A percentile compares a stretch with the other conserved stretches of the same genome.
phyloP scores from a whole-genome alignment of 805 yeast species.

The Ascoidea asiatica region DNA sequence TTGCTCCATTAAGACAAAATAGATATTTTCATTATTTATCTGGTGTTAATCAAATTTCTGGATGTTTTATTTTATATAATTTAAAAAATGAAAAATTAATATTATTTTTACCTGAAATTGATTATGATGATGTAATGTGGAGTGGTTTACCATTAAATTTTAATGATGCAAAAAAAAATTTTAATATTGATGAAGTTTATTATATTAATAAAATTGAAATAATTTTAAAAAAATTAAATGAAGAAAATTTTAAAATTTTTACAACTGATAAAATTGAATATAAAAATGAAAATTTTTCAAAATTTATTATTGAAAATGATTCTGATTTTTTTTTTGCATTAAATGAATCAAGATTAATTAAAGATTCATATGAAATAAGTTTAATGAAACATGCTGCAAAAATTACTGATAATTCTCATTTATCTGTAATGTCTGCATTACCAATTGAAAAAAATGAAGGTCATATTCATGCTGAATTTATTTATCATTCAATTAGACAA shows the following conservation, averaged over 20 bases:
- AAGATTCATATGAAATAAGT: conserved; percentile 70
- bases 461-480: conserved; percentile 91
- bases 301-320: conserved; percentile 28
- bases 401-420: conserved; percentile 79
- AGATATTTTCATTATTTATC: conserved; percentile 80
- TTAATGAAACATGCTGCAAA: conserved; percentile 69
- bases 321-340: conserved; percentile 51
- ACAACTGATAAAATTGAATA: conserved; percentile 46
- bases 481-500: conserved; percentile 86
- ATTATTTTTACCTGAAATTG: conserved; percentile 72
- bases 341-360: conserved; percentile 77
- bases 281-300: conserved; percentile 21
- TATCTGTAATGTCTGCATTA: conserved; percentile 84
- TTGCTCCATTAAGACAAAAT: conserved; percentile 72
- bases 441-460: conserved; percentile 82
- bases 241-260: conserved; percentile 19
- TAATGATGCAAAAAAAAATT: conserved; percentile 50
- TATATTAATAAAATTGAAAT: conserved; percentile 38
- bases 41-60: conserved; percentile 76
- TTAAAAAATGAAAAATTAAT: conserved; percentile 40
- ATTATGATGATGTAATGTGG: conserved; percentile 91
- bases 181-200: conserved; percentile 73
- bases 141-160: conserved; percentile 70
- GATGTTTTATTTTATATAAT: conserved; percentile 53
- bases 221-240: conserved; percentile 19